phyloP scores from a whole-genome alignment of 441 rosid genomes.

The Geranium incanum region DNA sequence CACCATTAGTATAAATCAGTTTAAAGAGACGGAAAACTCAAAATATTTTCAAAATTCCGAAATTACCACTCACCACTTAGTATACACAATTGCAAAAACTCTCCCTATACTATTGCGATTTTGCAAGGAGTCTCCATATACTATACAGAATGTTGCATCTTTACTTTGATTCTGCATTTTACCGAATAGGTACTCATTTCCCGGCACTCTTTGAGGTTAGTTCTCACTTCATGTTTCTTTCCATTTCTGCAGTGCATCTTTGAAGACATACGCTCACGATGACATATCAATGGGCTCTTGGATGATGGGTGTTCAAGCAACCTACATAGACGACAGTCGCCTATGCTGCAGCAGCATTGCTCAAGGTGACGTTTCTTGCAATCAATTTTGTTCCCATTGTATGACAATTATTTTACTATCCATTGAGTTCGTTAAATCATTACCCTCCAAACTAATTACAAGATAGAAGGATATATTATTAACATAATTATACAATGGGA shows the following conservation, averaged over 20 bases:
- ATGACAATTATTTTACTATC: neutral
- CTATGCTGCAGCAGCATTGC: slow-evolving; percentile 80
- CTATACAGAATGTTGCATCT: neutral
- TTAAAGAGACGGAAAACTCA: no score
- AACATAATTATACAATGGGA: no score
- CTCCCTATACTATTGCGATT: no score
- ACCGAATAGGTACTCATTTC: neutral
- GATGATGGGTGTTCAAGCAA: slow-evolving; percentile 90
- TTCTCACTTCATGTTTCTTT: neutral
- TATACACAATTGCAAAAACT: no score
- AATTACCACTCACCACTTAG: no score
- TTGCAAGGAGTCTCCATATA: no score
- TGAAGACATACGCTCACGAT: slow-evolving; percentile 79
- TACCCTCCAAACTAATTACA: neutral
- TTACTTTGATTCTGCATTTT: neutral
- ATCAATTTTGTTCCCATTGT: neutral
- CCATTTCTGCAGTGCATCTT: slow-evolving; percentile 59
- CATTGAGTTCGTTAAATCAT: neutral
- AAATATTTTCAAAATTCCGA: no score
- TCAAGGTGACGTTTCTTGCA: slow-evolving; percentile 51
- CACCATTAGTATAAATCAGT: no score
- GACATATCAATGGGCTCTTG: slow-evolving; percentile 87
- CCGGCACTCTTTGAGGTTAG: slow-evolving; percentile 1
- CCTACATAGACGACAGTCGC: slow-evolving; percentile 79
- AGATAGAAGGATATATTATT: neutral